Evolutionary conservation across 2,329 filamentous ascomycete species (phyloP).

Genomic region (Fragosphaeria purpurea): DNA sequence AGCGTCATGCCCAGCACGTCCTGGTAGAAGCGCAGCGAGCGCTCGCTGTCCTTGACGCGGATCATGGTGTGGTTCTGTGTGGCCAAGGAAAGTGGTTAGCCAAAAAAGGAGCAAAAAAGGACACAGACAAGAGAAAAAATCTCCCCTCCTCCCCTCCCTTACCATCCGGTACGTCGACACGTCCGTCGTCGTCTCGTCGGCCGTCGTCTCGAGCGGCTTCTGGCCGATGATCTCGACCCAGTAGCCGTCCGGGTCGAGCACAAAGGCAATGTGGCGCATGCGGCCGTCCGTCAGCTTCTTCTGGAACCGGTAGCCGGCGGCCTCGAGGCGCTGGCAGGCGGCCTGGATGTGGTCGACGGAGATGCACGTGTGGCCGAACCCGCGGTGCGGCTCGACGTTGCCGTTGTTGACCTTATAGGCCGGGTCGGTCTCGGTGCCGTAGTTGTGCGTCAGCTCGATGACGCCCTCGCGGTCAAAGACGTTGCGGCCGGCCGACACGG

Average conservation of each 20-base stretch:
- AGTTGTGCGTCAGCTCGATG: conserved; percentile 75
- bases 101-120: background rate
- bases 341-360: conserved; percentile 76
- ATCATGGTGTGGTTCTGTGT: conserved; percentile 82
- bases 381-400: conserved; percentile 77
- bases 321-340: conserved; percentile 80
- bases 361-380: conserved; percentile 81
- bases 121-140: too few relatives aligned
- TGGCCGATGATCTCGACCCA: conserved; percentile 78
- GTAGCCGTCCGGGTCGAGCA: conserved; percentile 76
- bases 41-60: conserved; percentile 72
- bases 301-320: conserved; percentile 86
- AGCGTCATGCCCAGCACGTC: conserved; percentile 84
- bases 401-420: conserved; percentile 77
- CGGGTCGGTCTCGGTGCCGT: conserved; percentile 80
- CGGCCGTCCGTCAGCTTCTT: conserved; percentile 86
- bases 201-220: conserved; percentile 61
- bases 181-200: conserved; percentile 63
- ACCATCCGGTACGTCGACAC: conserved; percentile 63
- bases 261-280: conserved; percentile 85
- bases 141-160: conserved; percentile 9
- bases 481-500: conserved; percentile 62
- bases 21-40: conserved; percentile 70
- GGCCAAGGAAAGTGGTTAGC: background rate
- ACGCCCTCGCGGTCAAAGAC: conserved; percentile 77